Conservation (phyloP, 2,329 filamentous ascomycete genomes). For the Monilinia fructigena region DNA sequence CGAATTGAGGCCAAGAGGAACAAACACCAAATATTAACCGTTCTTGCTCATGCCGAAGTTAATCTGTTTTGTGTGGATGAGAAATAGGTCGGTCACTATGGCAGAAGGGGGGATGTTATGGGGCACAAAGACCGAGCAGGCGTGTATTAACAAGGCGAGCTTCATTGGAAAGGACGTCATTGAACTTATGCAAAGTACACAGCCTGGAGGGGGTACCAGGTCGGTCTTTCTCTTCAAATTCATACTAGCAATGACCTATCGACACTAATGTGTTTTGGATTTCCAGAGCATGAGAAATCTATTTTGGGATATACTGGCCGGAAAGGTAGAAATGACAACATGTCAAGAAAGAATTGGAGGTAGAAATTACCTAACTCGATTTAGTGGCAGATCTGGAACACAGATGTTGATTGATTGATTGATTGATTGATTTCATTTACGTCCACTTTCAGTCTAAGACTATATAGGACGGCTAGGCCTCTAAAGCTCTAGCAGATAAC, state of each 20-base stretch:
- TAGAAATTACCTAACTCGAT: constrained; percentile 29
- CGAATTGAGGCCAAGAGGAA: constrained; percentile 32
- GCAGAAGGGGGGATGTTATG: constrained; percentile 31
- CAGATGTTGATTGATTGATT: too few relatives aligned
- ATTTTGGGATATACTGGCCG: constrained; percentile 28
- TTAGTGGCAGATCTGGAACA: constrained; percentile 33
- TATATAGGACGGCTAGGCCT: too few relatives aligned
- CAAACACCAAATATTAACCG: constrained; percentile 31
- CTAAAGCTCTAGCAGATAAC: too few relatives aligned
- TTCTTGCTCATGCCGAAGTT: constrained; percentile 34
- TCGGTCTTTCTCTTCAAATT: not conserved
- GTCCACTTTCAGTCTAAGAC: too few relatives aligned
- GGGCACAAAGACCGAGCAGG: constrained; percentile 12
- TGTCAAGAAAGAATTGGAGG: constrained; percentile 30
- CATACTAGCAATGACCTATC: not conserved
- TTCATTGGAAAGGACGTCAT: constrained; percentile 28
- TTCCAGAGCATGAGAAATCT: constrained; percentile 29
- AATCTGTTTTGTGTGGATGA: constrained; percentile 32
- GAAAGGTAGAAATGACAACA: constrained; percentile 29
- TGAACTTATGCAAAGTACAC: constrained; percentile 22
- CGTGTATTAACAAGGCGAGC: constrained; percentile 21
- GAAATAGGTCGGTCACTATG: constrained; percentile 28
- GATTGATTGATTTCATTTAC: too few relatives aligned
- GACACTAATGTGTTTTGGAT: not conserved
- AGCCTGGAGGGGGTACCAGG: constrained; percentile 26